phyloP scores from a whole-genome alignment of 352 stramenopile species.

The Globisporangium okanoganense region DNA sequence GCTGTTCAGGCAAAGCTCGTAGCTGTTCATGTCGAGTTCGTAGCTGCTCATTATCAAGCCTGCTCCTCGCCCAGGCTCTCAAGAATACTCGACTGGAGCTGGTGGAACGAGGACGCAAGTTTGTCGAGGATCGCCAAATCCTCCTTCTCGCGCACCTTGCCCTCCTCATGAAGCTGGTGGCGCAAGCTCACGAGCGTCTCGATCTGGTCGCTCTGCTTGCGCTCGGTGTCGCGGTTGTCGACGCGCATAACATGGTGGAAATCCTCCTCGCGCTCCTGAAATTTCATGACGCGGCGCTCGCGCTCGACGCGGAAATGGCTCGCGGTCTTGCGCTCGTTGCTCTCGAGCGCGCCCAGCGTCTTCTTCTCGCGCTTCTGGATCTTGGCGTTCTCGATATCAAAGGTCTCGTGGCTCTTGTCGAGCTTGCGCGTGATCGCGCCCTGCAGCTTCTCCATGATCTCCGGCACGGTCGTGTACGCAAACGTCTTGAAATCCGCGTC shows the following conservation, averaged over 20 bases:
- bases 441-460: conserved; percentile 86
- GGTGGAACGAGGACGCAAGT: conserved; percentile 66
- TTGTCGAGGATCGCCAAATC: conserved; percentile 82
- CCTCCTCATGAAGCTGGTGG: conserved; percentile 51
- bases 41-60: background rate
- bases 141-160: conserved; percentile 46
- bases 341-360: conserved; percentile 62
- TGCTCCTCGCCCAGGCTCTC: conserved; percentile 67
- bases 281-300: conserved; percentile 45
- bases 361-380: conserved; percentile 90
- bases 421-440: conserved; percentile 86
- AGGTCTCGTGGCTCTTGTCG: conserved; percentile 88
- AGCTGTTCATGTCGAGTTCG: background rate
- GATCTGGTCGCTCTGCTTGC: conserved; percentile 42
- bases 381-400: conserved; percentile 93
- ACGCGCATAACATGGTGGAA: conserved; percentile 64
- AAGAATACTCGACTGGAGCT: conserved; percentile 77
- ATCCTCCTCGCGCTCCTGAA: conserved; percentile 58
- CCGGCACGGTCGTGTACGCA: conserved; percentile 80
- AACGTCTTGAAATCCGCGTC: conserved; percentile 61
- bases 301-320: conserved; percentile 72
- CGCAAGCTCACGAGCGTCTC: conserved; percentile 46
- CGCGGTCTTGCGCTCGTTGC: conserved; percentile 55
- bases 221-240: conserved; percentile 54
- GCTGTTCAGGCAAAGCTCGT: no score